Conservation (phyloP, 2,329 filamentous ascomycete genomes). For the Aspergillus ustus region DNA sequence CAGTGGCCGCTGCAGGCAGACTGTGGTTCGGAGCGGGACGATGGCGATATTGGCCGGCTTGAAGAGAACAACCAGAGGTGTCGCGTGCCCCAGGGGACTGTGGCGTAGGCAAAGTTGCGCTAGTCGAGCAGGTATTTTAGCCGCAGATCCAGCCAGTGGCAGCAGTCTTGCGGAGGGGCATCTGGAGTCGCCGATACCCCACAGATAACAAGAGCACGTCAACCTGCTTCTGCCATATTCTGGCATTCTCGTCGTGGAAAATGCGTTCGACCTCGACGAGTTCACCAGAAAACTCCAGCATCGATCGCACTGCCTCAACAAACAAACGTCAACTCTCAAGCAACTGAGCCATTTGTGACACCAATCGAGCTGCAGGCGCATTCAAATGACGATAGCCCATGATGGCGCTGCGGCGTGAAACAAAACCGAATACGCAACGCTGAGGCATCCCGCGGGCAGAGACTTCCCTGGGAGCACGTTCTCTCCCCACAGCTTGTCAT, state of each 20-base stretch:
- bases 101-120: neutral
- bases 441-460: neutral
- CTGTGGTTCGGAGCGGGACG: neutral
- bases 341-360: neutral
- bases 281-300: neutral
- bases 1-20: neutral
- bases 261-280: neutral
- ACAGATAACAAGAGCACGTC: neutral
- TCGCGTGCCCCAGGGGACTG: slow-evolving; percentile 3
- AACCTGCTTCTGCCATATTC: neutral
- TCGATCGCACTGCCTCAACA: neutral
- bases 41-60: neutral
- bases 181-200: neutral
- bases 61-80: neutral
- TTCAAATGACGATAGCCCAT: neutral
- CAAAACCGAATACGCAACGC: neutral
- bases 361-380: neutral
- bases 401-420: neutral
- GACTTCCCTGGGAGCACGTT: neutral
- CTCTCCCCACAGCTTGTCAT: neutral
- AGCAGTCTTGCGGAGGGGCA: neutral
- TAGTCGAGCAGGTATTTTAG: neutral
- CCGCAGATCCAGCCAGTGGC: neutral
- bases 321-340: neutral
- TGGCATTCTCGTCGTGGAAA: neutral